A percentile compares a stretch with the other conserved stretches of the same genome.
These are phyloP conservation scores for Amylostereum chailletii DNA, from an alignment of 1,284 basidiomycete genomes.

Conservation along the genomic window DNA sequence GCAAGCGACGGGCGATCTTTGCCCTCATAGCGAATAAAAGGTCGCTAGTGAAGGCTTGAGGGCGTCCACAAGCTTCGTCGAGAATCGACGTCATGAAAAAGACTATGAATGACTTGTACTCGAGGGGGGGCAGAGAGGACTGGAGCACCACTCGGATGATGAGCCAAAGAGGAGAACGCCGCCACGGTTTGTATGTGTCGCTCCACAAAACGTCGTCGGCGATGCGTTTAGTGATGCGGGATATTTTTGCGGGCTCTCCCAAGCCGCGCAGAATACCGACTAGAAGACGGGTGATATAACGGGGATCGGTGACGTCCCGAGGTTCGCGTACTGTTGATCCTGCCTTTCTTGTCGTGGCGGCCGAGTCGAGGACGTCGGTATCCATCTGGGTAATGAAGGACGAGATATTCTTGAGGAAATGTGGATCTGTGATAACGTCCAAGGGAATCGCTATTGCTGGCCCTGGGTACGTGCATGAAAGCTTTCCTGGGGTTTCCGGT, in stretches of 20 bases:
- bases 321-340: slow-evolving; percentile 17
- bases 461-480: slow-evolving; percentile 26
- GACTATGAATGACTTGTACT: slow-evolving; percentile 40
- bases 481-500: slow-evolving; percentile 22
- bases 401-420: slow-evolving; percentile 22
- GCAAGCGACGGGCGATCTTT: slow-evolving; percentile 27
- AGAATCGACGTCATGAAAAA: slow-evolving; percentile 23
- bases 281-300: slow-evolving; percentile 34
- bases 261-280: slow-evolving; percentile 29
- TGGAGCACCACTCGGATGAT: slow-evolving; percentile 38
- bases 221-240: slow-evolving; percentile 29
- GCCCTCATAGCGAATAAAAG: slow-evolving; percentile 18
- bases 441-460: slow-evolving; percentile 24
- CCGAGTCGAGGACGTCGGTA: slow-evolving; percentile 9
- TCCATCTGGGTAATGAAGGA: slow-evolving; percentile 27
- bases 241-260: slow-evolving; percentile 17
- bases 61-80: slow-evolving; percentile 5
- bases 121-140: slow-evolving; percentile 22
- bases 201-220: slow-evolving; percentile 38
- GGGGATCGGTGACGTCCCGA: slow-evolving; percentile 26
- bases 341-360: slow-evolving; percentile 14
- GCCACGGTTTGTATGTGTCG: slow-evolving; percentile 29
- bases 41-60: slow-evolving; percentile 7
- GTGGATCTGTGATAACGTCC: slow-evolving; percentile 18
- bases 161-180: slow-evolving; percentile 37